phyloP scores from a whole-genome alignment of 768 basidiomycete species.

The Tricholoma saponaceum region DNA sequence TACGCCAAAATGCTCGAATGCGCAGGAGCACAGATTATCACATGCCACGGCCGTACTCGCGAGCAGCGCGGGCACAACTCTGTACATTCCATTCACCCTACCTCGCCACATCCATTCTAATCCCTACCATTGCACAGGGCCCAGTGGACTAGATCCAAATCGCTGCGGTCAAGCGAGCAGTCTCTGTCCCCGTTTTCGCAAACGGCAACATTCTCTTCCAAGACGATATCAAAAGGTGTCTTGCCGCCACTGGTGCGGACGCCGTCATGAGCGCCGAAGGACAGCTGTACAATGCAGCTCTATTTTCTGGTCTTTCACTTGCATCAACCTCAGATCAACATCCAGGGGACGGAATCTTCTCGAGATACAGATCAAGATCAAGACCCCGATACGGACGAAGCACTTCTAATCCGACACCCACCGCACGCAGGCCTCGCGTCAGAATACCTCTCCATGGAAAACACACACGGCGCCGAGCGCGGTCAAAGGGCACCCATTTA shows the following conservation, averaged over 20 bases:
- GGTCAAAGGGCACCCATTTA: slow-evolving; percentile 91
- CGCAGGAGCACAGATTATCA: slow-evolving; percentile 92
- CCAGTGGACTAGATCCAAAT: slow-evolving; percentile 90
- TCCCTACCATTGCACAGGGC: slow-evolving; percentile 44
- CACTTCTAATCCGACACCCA: slow-evolving; percentile 45
- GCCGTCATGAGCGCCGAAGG: slow-evolving; percentile 96
- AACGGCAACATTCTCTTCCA: slow-evolving; percentile 94
- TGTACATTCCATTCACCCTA: slow-evolving; percentile 29
- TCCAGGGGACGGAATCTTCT: slow-evolving; percentile 6
- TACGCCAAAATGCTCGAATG: slow-evolving; percentile 96
- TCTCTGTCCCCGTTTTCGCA: slow-evolving; percentile 91
- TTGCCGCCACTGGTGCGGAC: slow-evolving; percentile 83
- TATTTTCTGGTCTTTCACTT: slow-evolving; percentile 47
- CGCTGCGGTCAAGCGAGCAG: slow-evolving; percentile 83
- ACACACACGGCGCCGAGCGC: slow-evolving; percentile 72
- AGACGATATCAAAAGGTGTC: slow-evolving; percentile 73
- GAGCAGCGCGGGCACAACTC: slow-evolving; percentile 89
- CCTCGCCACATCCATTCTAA: neutral
- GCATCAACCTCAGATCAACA: neutral
- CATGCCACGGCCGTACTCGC: slow-evolving; percentile 87
- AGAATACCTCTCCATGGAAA: slow-evolving; percentile 82
- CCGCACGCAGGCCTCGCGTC: slow-evolving; percentile 65
- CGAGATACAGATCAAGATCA: slow-evolving; percentile 9
- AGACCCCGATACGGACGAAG: slow-evolving; percentile 20
- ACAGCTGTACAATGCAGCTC: slow-evolving; percentile 85